Percentiles rank a stretch among this genome's conserved stretches.
Conservation (phyloP, 1,139 yeast genomes). For the Suhomyces ambrosiae region DNA sequence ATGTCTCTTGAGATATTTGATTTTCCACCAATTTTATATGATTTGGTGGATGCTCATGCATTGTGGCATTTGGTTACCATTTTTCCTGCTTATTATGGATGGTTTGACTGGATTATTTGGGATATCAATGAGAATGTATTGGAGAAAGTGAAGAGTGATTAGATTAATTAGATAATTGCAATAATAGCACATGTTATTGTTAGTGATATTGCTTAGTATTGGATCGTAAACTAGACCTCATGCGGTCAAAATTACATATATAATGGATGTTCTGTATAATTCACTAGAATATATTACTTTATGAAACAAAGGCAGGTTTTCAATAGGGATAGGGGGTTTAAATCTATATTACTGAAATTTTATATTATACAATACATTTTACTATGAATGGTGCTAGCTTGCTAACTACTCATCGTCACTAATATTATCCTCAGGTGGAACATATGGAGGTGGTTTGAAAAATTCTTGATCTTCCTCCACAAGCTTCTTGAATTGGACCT, state of each 20-base stretch:
- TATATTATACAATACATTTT: too few relatives aligned
- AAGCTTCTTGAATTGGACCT: constrained; percentile 57
- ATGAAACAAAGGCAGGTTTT: too few relatives aligned
- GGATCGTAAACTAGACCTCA: too few relatives aligned
- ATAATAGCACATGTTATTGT: too few relatives aligned
- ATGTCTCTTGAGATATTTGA: constrained; percentile 89
- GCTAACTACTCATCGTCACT: constrained; percentile 10
- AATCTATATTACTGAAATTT: too few relatives aligned
- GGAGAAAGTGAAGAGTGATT: constrained; percentile 19
- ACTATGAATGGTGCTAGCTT: too few relatives aligned
- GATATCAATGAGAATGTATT: constrained; percentile 41
- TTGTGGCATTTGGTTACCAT: constrained; percentile 87
- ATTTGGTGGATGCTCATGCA: constrained; percentile 87
- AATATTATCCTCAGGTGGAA: constrained; percentile 38
- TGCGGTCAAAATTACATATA: too few relatives aligned
- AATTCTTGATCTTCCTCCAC: constrained; percentile 73
- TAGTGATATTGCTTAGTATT: too few relatives aligned
- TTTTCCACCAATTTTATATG: constrained; percentile 68
- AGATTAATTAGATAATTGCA: constrained; percentile 1
- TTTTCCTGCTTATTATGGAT: constrained; percentile 54
- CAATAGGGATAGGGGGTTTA: too few relatives aligned
- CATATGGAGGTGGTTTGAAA: constrained; percentile 63
- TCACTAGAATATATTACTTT: too few relatives aligned
- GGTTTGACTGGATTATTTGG: constrained; percentile 55
- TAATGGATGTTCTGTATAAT: too few relatives aligned